These are phyloP conservation scores for Dendrobium huoshanense DNA, from an alignment of 106 monocot genomes.

Conservation along the genomic window DNA sequence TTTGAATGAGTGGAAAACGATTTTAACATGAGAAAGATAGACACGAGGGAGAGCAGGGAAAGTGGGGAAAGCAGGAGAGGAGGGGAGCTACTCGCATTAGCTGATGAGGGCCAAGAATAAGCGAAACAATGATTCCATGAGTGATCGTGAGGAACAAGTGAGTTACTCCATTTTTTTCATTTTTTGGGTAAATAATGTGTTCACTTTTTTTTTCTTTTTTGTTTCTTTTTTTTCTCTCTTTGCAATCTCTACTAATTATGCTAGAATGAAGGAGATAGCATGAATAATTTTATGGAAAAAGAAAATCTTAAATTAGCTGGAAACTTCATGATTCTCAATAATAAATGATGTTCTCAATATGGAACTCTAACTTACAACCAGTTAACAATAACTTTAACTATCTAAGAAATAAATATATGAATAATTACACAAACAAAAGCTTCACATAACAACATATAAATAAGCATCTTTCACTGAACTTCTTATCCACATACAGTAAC, in stretches of 20 bases:
- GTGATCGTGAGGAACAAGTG: too few species aligned
- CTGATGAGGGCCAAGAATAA: too few species aligned
- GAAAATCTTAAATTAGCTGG: neutral
- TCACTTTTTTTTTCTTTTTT: too few species aligned
- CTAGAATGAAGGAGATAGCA: neutral
- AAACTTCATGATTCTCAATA: neutral
- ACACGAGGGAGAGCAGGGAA: too few species aligned
- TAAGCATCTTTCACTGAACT: slow-evolving; percentile 2
- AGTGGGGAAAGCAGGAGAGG: too few species aligned
- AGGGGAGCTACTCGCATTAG: too few species aligned
- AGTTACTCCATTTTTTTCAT: too few species aligned
- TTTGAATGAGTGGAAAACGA: too few species aligned
- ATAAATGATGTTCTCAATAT: neutral
- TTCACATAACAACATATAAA: slow-evolving; percentile 4
- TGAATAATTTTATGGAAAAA: neutral
- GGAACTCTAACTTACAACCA: neutral
- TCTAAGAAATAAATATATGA: neutral
- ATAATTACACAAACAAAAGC: neutral
- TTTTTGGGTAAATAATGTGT: too few species aligned
- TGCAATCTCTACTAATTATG: neutral
- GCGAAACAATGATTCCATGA: too few species aligned
- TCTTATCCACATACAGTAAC: neutral
- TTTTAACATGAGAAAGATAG: too few species aligned
- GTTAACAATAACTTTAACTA: neutral
- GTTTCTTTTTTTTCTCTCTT: too few species aligned